Evolutionary conservation across 495 filamentous ascomycete species (phyloP), one percentile per base, ranked within the genome.

Genomic region (Aspergillus biplanus): DNA sequence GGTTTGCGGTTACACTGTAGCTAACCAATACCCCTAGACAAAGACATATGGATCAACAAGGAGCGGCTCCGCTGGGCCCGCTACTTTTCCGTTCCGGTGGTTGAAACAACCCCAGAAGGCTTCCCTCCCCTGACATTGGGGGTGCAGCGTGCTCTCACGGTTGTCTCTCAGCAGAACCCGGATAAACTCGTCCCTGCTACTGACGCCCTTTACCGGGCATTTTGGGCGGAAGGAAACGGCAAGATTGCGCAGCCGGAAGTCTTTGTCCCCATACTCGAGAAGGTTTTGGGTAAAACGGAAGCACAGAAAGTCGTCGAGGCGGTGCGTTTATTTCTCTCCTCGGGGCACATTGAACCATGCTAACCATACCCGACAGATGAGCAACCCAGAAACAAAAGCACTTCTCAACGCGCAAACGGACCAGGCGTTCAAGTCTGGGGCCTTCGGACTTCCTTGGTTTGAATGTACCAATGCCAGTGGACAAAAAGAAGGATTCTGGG

Each of bases 401-500:
- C 52, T 73, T 5, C 69, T 92, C 52, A 67, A 56, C 0, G 67
- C 75, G 31, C 88, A 87, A 56, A 91, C 89, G 0, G 80, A 89
- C 39, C 58, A 62, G 15, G 85, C 87, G 3, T 82, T 91, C 50
- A 75, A 68, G 31, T 75, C 82, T 7, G 89, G 87, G 7, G 87
- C 87, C 2, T 93, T 93, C 74, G 90, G 89, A 6, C 67, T 92
- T 33, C 90, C 90, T 0, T 92, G 88, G 88, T 83, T 89, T 64
- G 82, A 84, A 34, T 87, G 87, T 74, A 85, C 85, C 18, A 86
- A 90, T 68, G 35, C 72, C 6, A 70, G 82, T 42, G 88, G 88
- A 5, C 68, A 83, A 66, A 89, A 71, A 9, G 86, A 92, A 55
- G 75, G 79, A 0, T 91, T 89, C 73, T 92, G 84, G 81, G 89